These are phyloP conservation scores for Pseudogymnoascus sp. DNA, from an alignment of 2,329 filamentous ascomycete species.

Conservation along the genomic window DNA sequence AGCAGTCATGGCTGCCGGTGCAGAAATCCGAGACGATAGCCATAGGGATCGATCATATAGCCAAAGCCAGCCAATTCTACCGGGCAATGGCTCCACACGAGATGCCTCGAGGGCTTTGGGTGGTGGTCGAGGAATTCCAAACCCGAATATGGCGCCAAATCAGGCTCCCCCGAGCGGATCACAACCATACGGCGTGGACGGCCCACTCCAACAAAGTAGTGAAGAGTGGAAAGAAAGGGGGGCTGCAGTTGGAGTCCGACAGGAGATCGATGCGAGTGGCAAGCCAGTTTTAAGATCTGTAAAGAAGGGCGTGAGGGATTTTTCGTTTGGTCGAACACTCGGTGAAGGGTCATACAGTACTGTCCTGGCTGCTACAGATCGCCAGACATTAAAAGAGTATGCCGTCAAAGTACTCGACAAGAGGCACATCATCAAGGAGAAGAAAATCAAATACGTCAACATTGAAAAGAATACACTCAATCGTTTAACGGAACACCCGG, in stretches of 20 bases:
- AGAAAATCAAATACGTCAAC: conserved; percentile 99
- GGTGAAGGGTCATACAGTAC: conserved; percentile 98
- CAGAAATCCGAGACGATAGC: conserved; percentile 61
- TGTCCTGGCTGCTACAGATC: conserved; percentile 84
- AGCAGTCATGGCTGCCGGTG: conserved; percentile 49
- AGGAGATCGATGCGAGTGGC: conserved; percentile 79
- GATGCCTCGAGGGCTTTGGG: conserved; percentile 67
- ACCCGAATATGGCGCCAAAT: background rate
- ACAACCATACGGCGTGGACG: conserved; percentile 47
- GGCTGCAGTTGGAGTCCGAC: conserved; percentile 73
- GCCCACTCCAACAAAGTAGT: conserved; percentile 55
- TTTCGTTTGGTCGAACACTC: conserved; percentile 81
- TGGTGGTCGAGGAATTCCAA: conserved; percentile 38
- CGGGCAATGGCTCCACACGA: conserved; percentile 60
- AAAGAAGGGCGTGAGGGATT: conserved; percentile 96
- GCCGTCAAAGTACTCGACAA: conserved; percentile 98
- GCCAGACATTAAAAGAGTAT: conserved; percentile 90
- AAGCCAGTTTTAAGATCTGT: conserved; percentile 74
- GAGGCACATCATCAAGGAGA: conserved; percentile 98
- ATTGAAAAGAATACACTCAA: conserved; percentile 99
- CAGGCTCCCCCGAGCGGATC: conserved; percentile 23
- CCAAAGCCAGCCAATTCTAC: conserved; percentile 43
- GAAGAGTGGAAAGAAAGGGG: conserved; percentile 96
- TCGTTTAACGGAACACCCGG: conserved; percentile 88
- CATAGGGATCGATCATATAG: conserved; percentile 63